A percentile compares a stretch with the other conserved stretches of the same genome.
phyloP scores from a whole-genome alignment of 768 basidiomycete species.

The Lyophyllum shimeji region DNA sequence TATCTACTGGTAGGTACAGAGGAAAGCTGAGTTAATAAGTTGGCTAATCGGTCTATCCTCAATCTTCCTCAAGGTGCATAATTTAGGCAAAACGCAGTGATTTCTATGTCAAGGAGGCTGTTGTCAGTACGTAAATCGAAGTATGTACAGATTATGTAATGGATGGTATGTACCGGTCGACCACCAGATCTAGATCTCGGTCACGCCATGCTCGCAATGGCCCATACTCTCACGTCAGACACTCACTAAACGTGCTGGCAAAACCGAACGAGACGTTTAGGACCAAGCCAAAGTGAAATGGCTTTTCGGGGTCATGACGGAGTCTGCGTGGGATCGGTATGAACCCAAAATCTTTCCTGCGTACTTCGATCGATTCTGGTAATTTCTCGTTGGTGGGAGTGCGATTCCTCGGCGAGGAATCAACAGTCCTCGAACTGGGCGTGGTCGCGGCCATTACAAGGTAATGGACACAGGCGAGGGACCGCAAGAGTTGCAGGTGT shows the following conservation, averaged over 20 bases:
- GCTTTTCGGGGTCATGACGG: slow-evolving; percentile 48
- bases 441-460: background rate
- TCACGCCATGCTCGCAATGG: too few relatives aligned
- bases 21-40: too few relatives aligned
- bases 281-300: slow-evolving; percentile 51
- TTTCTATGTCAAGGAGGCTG: too few relatives aligned
- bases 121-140: too few relatives aligned
- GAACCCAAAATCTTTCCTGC: slow-evolving; percentile 54
- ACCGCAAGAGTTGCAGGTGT: background rate
- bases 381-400: background rate
- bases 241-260: slow-evolving; percentile 54
- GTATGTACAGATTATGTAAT: too few relatives aligned
- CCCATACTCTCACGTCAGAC: too few relatives aligned
- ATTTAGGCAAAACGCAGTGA: too few relatives aligned
- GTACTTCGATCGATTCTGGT: background rate
- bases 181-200: too few relatives aligned
- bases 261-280: slow-evolving; percentile 62
- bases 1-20: too few relatives aligned
- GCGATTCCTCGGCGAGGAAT: background rate
- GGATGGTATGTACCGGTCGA: too few relatives aligned
- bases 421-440: background rate
- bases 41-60: too few relatives aligned
- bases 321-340: slow-evolving; percentile 61
- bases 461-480: background rate
- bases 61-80: too few relatives aligned